A percentile compares a stretch with the other conserved stretches of the same genome.
Evolutionary conservation across 768 basidiomycete species (phyloP).

Genomic region (Pleurotus salmoneostramineus): DNA sequence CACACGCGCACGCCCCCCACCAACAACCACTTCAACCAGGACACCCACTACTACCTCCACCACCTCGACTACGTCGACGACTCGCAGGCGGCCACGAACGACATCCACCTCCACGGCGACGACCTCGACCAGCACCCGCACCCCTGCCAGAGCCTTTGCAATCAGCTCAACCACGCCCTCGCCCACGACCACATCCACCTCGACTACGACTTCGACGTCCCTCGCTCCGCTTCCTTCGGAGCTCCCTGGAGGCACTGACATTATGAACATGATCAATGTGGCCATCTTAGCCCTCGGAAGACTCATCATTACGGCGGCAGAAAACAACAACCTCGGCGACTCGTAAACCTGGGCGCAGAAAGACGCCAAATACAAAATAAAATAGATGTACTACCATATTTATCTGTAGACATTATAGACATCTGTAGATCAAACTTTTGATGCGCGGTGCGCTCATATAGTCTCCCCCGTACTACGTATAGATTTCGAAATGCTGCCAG

Average conservation of each 20-base stretch:
- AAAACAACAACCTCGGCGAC: neutral
- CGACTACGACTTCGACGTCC: neutral
- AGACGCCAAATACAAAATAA: neutral
- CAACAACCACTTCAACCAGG: neutral
- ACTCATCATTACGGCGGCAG: neutral
- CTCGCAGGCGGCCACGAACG: slow-evolving; percentile 9
- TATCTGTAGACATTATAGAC: slow-evolving; percentile 2
- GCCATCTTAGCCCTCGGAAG: neutral
- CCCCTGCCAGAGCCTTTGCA: neutral
- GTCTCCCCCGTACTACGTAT: neutral
- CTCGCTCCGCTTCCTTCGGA: neutral
- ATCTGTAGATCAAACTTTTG: neutral
- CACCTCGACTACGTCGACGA: slow-evolving; percentile 4
- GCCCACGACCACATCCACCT: neutral
- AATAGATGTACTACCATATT: slow-evolving; percentile 5
- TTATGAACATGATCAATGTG: neutral
- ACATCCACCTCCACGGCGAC: neutral
- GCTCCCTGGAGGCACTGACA: neutral
- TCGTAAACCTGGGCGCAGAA: neutral
- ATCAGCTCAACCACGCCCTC: neutral
- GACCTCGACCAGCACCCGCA: neutral
- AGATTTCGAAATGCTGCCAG: too few relatives aligned
- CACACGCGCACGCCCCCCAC: slow-evolving; percentile 8
- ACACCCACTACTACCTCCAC: neutral
- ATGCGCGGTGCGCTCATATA: too few relatives aligned